Percentiles rank a stretch among this genome's conserved stretches.
Evolutionary conservation across 768 basidiomycete species (phyloP).

Genomic region (Tulasnella sp.): DNA sequence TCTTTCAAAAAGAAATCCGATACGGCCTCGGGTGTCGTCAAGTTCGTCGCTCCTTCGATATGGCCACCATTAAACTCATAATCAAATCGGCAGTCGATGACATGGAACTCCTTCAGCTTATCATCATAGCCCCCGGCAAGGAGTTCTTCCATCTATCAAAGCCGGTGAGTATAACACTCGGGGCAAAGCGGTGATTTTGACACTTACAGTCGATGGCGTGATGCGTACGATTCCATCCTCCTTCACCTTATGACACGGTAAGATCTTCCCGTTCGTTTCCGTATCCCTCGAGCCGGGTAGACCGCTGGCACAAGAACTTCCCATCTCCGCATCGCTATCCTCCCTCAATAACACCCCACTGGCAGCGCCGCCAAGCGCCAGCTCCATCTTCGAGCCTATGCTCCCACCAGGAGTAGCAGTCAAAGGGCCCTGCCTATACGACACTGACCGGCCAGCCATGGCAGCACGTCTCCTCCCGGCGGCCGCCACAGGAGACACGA

Average conservation of each 20-base stretch:
- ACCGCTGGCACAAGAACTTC: slow-evolving; percentile 28
- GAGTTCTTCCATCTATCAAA: slow-evolving; percentile 57
- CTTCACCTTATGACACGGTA: slow-evolving; percentile 87
- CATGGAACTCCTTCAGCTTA: slow-evolving; percentile 54
- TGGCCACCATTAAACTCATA: slow-evolving; percentile 95
- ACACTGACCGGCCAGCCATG: slow-evolving; percentile 40
- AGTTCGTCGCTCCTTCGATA: slow-evolving; percentile 82
- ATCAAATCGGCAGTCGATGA: slow-evolving; percentile 96
- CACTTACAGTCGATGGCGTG: slow-evolving; percentile 60
- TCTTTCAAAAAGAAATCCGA: slow-evolving; percentile 68
- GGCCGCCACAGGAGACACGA: slow-evolving; percentile 17
- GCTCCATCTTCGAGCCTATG: background rate
- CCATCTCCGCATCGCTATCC: background rate
- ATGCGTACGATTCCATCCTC: slow-evolving; percentile 96
- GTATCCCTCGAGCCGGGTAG: slow-evolving; percentile 86
- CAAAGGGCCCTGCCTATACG: slow-evolving; percentile 40
- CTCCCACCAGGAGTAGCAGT: slow-evolving; percentile 26
- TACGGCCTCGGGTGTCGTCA: slow-evolving; percentile 68
- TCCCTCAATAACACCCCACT: background rate
- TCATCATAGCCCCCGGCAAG: slow-evolving; percentile 63
- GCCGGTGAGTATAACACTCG: slow-evolving; percentile 6
- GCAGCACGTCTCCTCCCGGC: slow-evolving; percentile 30
- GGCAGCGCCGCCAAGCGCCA: background rate
- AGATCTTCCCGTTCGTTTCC: slow-evolving; percentile 82
- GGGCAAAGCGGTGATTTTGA: background rate